phyloP scores from a whole-genome alignment of 306 rosid species.

The Bauhinia variegata region DNA sequence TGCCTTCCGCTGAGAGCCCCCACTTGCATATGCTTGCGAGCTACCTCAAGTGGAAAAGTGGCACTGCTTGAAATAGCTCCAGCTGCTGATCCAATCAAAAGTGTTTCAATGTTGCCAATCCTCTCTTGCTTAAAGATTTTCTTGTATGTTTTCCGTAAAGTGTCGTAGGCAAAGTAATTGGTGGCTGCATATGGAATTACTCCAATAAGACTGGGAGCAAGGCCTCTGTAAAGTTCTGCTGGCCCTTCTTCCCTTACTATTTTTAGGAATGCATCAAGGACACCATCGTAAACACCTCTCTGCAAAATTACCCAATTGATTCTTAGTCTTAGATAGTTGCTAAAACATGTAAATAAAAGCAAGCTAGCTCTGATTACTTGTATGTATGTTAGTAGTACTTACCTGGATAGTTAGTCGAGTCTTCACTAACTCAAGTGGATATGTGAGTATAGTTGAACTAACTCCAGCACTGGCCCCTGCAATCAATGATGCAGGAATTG shows the following conservation, averaged over 20 bases:
- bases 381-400: no score
- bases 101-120: conserved; percentile 93
- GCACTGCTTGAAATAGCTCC: conserved; percentile 93
- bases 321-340: conserved; percentile 1
- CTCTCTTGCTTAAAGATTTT: conserved; percentile 73
- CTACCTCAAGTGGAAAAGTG: conserved; percentile 96
- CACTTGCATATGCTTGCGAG: conserved; percentile 98
- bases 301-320: conserved; percentile 47
- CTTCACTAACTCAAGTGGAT: conserved; percentile 91
- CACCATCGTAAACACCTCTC: conserved; percentile 81
- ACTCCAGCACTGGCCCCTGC: conserved; percentile 99
- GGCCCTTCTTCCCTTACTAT: conserved; percentile 86
- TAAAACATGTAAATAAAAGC: conserved; percentile 18
- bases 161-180: conserved; percentile 87
- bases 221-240: conserved; percentile 85
- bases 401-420: conserved; percentile 96
- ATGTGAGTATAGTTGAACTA: conserved; percentile 83
- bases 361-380: not conserved
- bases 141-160: conserved; percentile 74
- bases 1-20: conserved; percentile 88
- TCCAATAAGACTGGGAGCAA: conserved; percentile 86
- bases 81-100: conserved; percentile 89
- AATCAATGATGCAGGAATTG: conserved; percentile 82
- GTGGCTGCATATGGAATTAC: conserved; percentile 91
- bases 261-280: conserved; percentile 82